A percentile compares a stretch with the other conserved stretches of the same genome.
Conservation (phyloP, 2,329 filamentous ascomycete species). For the Penicillium fuscoglaucum region DNA sequence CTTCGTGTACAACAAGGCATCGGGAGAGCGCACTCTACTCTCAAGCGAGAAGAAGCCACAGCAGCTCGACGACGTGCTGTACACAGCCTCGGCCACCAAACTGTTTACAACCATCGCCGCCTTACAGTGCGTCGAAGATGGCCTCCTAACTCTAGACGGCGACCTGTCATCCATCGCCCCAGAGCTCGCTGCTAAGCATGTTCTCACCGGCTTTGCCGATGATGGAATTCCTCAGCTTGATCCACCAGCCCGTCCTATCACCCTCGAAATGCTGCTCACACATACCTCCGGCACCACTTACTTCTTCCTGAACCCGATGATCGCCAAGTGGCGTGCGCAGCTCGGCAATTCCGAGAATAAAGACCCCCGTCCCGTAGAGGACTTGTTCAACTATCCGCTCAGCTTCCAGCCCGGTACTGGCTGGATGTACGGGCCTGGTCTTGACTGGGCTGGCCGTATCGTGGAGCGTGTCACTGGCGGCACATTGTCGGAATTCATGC, state of each 20-base stretch:
- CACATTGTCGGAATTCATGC: slow-evolving; percentile 48
- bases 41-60: slow-evolving; percentile 44
- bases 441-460: slow-evolving; percentile 57
- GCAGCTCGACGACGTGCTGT: slow-evolving; percentile 28
- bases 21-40: slow-evolving; percentile 45
- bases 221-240: slow-evolving; percentile 44
- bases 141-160: slow-evolving; percentile 48
- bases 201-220: slow-evolving; percentile 51
- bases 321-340: slow-evolving; percentile 40
- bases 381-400: slow-evolving; percentile 49
- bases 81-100: slow-evolving; percentile 39
- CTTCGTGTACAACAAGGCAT: slow-evolving; percentile 44
- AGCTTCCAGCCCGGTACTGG: slow-evolving; percentile 52
- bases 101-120: slow-evolving; percentile 55
- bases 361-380: slow-evolving; percentile 40
- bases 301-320: slow-evolving; percentile 42
- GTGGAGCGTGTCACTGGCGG: slow-evolving; percentile 51
- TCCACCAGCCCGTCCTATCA: slow-evolving; percentile 43
- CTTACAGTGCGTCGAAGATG: slow-evolving; percentile 58
- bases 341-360: slow-evolving; percentile 24
- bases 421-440: slow-evolving; percentile 53
- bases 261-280: slow-evolving; percentile 53
- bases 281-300: slow-evolving; percentile 55
- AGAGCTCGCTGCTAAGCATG: slow-evolving; percentile 49
- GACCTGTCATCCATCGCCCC: slow-evolving; percentile 51